Evolutionary conservation across 2,329 filamentous ascomycete species (phyloP), one percentile per base, ranked within the genome.

Genomic region (Clarireedia hainanense): DNA sequence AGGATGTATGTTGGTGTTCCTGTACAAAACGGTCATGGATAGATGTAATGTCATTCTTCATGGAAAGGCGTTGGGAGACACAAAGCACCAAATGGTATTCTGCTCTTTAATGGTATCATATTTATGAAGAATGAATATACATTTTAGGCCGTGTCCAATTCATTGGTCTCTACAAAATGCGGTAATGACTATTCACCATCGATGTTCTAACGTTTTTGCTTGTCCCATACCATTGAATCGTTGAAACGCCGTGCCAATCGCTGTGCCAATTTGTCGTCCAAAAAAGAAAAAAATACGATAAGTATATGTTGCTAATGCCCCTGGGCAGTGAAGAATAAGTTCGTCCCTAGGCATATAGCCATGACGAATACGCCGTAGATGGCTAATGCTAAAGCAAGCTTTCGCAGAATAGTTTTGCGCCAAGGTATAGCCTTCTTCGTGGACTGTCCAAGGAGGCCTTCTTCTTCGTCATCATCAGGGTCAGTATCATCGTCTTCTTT

Each of bases 401-500:
- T 86, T 57, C 94, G 79, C 54, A 97, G 70, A 77, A 78, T 56
- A 63, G 79, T 69, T 71, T 83, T 74, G 71, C 76, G 74, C 67
- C 77, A 73, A 15, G 59, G 47, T 14, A n/a, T n/a, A 24, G 36
- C 36, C 26, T 37, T 56, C 7, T 45, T 46, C 30, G 46, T 30
- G 10, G 47, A 43, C 42, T 52, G 45, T 15, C 47, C 57, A 40
- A 43, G 43, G 17, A 56, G 23, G 14, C 61, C 63, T 54, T 40
- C 42, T 0, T 80, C 75, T 39, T 80, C 81, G 1, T 76, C 76
- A 17, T 73, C 74, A 7, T 77, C 76, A 26, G 77, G 78, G 49
- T 88, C 86, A 39, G 80, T 77, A 61, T 92, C 89, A 64, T 97
- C 94, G 62, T 96, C 90, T 66, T 94, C 91, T 70, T 97, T 97